Percentiles rank a stretch among this genome's conserved stretches.
Conservation (phyloP, 2,329 filamentous ascomycete genomes). For the Tolypocladium inflatum region DNA sequence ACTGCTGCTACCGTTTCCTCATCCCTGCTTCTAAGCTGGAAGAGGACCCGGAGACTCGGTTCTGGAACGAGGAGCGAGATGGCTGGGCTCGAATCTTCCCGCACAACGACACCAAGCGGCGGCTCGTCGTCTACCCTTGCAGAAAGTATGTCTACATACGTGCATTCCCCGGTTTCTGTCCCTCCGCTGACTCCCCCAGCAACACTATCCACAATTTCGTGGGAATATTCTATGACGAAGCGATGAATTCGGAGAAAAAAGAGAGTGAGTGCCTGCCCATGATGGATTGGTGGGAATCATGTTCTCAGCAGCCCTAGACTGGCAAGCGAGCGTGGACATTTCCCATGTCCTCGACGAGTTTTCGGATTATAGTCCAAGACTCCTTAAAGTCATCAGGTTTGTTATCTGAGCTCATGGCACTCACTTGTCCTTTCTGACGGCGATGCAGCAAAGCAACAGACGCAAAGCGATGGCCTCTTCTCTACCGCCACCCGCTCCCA, state of each 20-base stretch:
- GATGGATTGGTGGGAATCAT: neutral
- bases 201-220: constrained; percentile 25
- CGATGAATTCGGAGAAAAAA: constrained; percentile 5
- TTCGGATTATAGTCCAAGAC: constrained; percentile 15
- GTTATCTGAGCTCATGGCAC: neutral
- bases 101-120: constrained; percentile 11
- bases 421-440: neutral
- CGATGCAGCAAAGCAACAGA: constrained; percentile 21
- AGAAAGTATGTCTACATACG: constrained; percentile 12
- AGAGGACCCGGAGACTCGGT: constrained; percentile 18
- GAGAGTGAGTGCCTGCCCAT: constrained; percentile 8
- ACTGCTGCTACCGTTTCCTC: constrained; percentile 26
- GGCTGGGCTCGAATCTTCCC: constrained; percentile 15
- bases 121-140: constrained; percentile 23
- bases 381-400: constrained; percentile 17
- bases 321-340: constrained; percentile 19
- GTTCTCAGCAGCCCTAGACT: constrained; percentile 11
- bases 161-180: no score
- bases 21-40: constrained; percentile 18
- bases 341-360: constrained; percentile 17
- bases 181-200: constrained; percentile 6
- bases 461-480: constrained; percentile 23
- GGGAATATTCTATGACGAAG: constrained; percentile 17
- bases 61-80: constrained; percentile 17
- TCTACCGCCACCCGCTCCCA: constrained; percentile 21